These are phyloP conservation scores for Tolypocladium pustulatum DNA, from an alignment of 2,329 filamentous ascomycete genomes.

Conservation along the genomic window DNA sequence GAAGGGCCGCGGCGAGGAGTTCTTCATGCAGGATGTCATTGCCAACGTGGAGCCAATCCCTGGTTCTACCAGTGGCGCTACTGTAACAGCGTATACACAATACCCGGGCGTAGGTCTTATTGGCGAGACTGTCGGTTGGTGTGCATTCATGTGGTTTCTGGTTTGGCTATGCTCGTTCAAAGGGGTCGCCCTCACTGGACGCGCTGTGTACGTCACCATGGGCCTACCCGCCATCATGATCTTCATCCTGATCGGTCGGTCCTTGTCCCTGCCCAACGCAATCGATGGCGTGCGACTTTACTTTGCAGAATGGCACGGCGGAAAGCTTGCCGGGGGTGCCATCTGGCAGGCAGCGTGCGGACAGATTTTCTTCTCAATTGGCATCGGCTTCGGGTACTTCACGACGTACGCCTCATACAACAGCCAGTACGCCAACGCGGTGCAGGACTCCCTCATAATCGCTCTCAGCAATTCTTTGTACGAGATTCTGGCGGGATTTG, in stretches of 20 bases:
- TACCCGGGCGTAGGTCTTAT: constrained; percentile 34
- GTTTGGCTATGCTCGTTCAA: constrained; percentile 48
- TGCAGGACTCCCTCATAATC: background rate
- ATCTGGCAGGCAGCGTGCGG: constrained; percentile 43
- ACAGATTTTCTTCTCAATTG: constrained; percentile 24
- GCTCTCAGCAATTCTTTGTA: background rate
- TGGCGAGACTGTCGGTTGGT: constrained; percentile 43
- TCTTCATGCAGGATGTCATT: constrained; percentile 33
- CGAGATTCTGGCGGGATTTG: background rate
- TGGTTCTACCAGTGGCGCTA: background rate
- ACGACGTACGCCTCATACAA: background rate
- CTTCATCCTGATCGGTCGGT: constrained; percentile 38
- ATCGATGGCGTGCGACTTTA: constrained; percentile 32
- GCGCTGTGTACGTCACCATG: constrained; percentile 47
- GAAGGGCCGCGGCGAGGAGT: constrained; percentile 25
- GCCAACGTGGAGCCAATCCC: constrained; percentile 5
- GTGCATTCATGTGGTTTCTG: constrained; percentile 42
- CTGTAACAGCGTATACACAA: constrained; percentile 19
- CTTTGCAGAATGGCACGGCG: constrained; percentile 16
- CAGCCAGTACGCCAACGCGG: background rate
- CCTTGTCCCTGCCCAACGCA: constrained; percentile 39
- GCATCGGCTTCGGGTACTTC: constrained; percentile 36
- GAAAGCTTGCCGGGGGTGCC: background rate
- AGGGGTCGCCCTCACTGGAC: constrained; percentile 41
- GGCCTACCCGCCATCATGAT: constrained; percentile 44